Evolutionary conservation across 805 yeast species (phyloP), one percentile per base, ranked within the genome.

Genomic region (Spathaspora sp.): DNA sequence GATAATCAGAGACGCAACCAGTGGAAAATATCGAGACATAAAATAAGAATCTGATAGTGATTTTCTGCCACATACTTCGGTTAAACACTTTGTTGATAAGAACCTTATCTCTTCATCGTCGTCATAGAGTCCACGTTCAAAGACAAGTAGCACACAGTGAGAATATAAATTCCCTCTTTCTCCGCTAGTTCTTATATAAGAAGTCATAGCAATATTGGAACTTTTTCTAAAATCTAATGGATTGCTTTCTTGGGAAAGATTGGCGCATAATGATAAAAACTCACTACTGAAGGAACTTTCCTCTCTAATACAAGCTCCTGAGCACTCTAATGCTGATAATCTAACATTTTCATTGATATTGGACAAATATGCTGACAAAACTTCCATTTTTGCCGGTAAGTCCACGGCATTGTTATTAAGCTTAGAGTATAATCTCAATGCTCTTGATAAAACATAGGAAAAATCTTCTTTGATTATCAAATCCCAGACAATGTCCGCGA

Each of bases 31-130:
- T 17, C 20, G 43, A 19, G 45, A 9, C 17, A 52, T 26, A 29
- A 49, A 52, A 9, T 29, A 26, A 3, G 50, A 38, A 35, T 47
- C 44, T 5, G 42, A 42, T 16, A 14, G n/a, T 16, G 39, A 19
- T 35, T 52, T 54, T 1, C 60, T 49, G 0, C 59, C 57, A 20
- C 77, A 61, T 17, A 70, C 52, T 3, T 52, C 38, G 2, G 75
- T 62, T 16, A 83, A 62, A 50, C 70, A 72, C 1, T 56, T 45
- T 0, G 88, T 72, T 0, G 88, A 78, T 2, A 58, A 16, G 1
- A 67, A 65, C 51, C 96, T 70, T 5, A 87, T 67, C 12, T 76
- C 82, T 11, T 74, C 80, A 57, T 86, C 93, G 59, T 89, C 96
- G 64, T 89, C 96, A 49, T 68, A 67, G 20, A 85, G 61, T 7